Evolutionary conservation across 2,329 filamentous ascomycete genomes (phyloP).

Genomic region (Diplodia intermedia): DNA sequence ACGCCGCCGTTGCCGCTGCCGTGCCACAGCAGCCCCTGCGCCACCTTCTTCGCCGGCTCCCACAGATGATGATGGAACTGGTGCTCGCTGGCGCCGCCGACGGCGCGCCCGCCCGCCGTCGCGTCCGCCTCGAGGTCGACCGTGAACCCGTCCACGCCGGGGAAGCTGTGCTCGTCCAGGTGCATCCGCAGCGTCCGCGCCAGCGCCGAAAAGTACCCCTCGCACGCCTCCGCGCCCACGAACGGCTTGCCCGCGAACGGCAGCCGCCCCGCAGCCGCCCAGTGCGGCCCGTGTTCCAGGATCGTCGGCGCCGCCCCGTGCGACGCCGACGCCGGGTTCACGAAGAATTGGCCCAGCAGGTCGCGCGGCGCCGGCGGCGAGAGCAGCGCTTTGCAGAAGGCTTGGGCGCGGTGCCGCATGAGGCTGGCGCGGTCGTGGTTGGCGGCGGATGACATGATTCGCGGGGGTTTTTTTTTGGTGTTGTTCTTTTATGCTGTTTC

Average conservation of each 20-base stretch:
- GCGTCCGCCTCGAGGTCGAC: slow-evolving; percentile 1
- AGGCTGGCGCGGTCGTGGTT: neutral
- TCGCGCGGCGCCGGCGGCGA: neutral
- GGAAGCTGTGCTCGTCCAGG: neutral
- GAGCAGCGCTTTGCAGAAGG: slow-evolving; percentile 21
- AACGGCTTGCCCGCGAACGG: slow-evolving; percentile 19
- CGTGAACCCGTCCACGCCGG: neutral
- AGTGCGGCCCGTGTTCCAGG: slow-evolving; percentile 27
- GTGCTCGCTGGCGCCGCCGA: neutral
- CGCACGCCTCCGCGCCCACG: slow-evolving; percentile 2
- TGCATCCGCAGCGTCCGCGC: slow-evolving; percentile 2
- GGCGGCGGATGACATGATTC: slow-evolving; percentile 9
- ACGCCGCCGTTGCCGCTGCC: neutral
- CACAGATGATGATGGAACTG: neutral
- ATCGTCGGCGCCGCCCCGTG: slow-evolving; percentile 1
- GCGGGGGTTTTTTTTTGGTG: neutral
- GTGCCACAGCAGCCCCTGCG: neutral
- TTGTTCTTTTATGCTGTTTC: neutral
- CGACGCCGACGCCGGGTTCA: neutral
- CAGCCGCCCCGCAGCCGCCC: neutral
- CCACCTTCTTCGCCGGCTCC: neutral
- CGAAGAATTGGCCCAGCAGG: slow-evolving; percentile 14
- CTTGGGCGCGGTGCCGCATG: slow-evolving; percentile 17
- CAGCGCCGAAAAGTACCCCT: slow-evolving; percentile 4
- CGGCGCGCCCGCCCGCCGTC: neutral